Evolutionary conservation across 2,329 filamentous ascomycete species (phyloP), one percentile per base, ranked within the genome.

Genomic region (Rhynchosporium agropyri): DNA sequence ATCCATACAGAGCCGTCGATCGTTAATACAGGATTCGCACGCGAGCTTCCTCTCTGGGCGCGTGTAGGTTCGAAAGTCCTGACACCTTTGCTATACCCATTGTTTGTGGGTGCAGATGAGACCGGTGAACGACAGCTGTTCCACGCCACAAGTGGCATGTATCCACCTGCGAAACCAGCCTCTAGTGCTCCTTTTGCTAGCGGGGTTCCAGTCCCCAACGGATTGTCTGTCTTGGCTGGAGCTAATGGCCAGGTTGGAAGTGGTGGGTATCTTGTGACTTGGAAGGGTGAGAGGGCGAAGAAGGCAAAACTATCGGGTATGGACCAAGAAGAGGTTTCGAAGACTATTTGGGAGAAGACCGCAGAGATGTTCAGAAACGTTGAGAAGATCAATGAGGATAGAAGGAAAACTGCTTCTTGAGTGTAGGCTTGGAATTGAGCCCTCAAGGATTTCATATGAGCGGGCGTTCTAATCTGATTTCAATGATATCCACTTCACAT

Each of bases 1-100:
- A 69, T 81, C 20, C 83, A 85, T 60, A 75, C 77, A 2, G 81
- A 76, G 60, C 80, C 81, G 0, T 78, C 79, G 3, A 71, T 76
- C 15, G 81, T 84, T 45, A 77, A 79, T 58, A 81, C 79, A 0
- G 77, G 76, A 1, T 73, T 80, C 49, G 71, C 73, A 12, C 76
- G 78, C 59, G 74, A 71, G 28, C 33, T 72, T 9, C 69, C 69
- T 2, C 20, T 64, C 9, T 71, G 63, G 65, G 68, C 62, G 9
- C 57, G 69, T n/a, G 50, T 36, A 4, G 48, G 40, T 13, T 2
- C 66, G 13, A 70, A 69, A 31, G 29, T 63, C 5, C 33, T 67
- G 6, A 61, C 36, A 12, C 65, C 68, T 5, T 9, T 71, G 9
- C 9, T 71, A 4, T 54, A 12, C 29, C 60, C 58, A 4, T 65